These are phyloP conservation scores for Gremmenia infestans DNA, from an alignment of 2,329 filamentous ascomycete genomes.

Conservation along the genomic window DNA sequence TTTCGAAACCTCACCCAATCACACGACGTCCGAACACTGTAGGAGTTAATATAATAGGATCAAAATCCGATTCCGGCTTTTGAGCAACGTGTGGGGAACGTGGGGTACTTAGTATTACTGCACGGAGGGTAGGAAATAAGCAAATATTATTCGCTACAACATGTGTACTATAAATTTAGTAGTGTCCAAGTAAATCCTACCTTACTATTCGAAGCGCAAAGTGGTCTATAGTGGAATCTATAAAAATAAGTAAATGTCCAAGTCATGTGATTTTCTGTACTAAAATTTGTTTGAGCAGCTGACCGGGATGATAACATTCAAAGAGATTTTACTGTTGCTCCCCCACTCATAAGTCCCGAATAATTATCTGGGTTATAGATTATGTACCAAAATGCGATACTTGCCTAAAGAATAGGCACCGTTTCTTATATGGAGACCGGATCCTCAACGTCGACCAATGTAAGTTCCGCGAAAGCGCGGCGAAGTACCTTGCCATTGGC, in stretches of 20 bases:
- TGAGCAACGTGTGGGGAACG: not conserved
- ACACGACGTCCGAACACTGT: not conserved
- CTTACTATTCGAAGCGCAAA: no score
- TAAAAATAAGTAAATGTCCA: no score
- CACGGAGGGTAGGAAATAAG: no score
- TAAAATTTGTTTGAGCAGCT: no score
- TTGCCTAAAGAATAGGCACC: not conserved
- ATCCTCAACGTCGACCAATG: not conserved
- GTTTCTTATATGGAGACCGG: not conserved
- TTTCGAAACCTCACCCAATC: not conserved
- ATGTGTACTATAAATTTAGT: no score
- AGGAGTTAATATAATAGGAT: not conserved
- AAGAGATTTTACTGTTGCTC: no score
- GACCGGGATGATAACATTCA: no score
- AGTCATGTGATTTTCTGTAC: not conserved
- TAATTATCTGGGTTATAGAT: not conserved
- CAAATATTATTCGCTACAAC: no score
- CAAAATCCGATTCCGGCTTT: not conserved
- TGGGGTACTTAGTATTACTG: no score
- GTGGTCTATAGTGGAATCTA: no score
- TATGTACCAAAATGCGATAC: not conserved
- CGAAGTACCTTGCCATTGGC: not conserved
- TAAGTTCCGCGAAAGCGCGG: not conserved
- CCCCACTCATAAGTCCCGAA: not conserved
- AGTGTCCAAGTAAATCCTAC: no score